These are phyloP conservation scores for Mitragyna speciosa DNA, from an alignment of 257 asterid genomes.

Conservation along the genomic window DNA sequence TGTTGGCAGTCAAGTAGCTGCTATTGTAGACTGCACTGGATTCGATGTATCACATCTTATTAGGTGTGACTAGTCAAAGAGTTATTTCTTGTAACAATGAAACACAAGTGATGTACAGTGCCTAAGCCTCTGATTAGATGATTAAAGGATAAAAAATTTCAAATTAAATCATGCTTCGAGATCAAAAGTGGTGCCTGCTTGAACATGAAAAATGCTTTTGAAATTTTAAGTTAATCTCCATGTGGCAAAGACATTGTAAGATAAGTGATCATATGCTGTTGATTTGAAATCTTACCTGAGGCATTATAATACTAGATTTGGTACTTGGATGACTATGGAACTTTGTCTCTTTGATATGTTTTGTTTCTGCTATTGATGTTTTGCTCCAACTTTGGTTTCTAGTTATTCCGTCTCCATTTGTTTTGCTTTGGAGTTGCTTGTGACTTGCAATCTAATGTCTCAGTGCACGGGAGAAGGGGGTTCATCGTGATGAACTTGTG, in stretches of 20 bases:
- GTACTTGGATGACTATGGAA: not conserved
- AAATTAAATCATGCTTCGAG: not conserved
- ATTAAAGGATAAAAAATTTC: not conserved
- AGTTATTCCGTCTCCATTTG: not conserved
- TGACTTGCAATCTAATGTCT: conserved; percentile 24
- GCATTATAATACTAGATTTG: not conserved
- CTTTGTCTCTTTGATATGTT: not conserved
- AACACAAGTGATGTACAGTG: not conserved
- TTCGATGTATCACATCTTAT: not conserved
- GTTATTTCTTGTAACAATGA: not conserved
- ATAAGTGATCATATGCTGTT: not conserved
- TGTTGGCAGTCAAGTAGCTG: not conserved
- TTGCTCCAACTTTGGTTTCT: not conserved
- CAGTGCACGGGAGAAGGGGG: conserved; percentile 63
- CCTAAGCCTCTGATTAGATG: not conserved
- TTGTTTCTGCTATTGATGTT: not conserved
- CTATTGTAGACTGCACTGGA: not conserved
- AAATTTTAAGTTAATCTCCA: not conserved
- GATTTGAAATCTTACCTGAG: not conserved
- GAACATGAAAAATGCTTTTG: not conserved
- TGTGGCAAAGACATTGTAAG: not conserved
- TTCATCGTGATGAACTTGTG: conserved; percentile 57
- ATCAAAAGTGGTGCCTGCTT: not conserved
- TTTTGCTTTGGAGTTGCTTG: not conserved
- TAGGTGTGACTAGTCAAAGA: not conserved